Conservation (phyloP, 345 rosid genomes). For the Noccaea bulbosa region DNA sequence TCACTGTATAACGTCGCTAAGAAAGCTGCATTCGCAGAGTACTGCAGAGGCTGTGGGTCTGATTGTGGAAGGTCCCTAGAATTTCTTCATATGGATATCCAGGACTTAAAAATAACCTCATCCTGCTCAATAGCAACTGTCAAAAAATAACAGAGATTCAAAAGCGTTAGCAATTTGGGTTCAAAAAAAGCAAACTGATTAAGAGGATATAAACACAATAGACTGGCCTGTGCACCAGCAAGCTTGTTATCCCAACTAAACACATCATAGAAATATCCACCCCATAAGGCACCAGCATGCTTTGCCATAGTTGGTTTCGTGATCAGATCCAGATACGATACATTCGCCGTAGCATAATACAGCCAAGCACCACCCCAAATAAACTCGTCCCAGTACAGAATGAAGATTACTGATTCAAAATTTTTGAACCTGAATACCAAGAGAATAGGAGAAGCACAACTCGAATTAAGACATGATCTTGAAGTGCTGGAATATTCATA, state of each 20-base stretch:
- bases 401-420: no score
- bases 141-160: conserved; percentile 29
- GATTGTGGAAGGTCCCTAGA: conserved; percentile 83
- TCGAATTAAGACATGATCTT: no score
- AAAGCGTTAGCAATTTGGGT: not conserved
- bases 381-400: conserved; percentile 96
- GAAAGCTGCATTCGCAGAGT: conserved; percentile 90
- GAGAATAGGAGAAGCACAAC: no score
- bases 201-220: conserved; percentile 22
- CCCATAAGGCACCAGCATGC: conserved; percentile 97
- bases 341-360: conserved; percentile 89
- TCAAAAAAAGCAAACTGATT: not conserved
- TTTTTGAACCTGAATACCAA: no score
- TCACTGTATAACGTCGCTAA: conserved; percentile 79
- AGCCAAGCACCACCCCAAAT: conserved; percentile 97
- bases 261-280: conserved; percentile 82
- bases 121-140: conserved; percentile 79
- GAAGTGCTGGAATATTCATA: no score
- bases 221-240: conserved; percentile 85
- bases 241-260: conserved; percentile 99
- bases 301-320: conserved; percentile 72
- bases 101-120: conserved; percentile 89
- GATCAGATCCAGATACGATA: conserved; percentile 73
- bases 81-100: conserved; percentile 95
- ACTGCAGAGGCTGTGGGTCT: conserved; percentile 96